Conservation (phyloP, 345 rosid species). For the Euphorbia tirucalli region DNA sequence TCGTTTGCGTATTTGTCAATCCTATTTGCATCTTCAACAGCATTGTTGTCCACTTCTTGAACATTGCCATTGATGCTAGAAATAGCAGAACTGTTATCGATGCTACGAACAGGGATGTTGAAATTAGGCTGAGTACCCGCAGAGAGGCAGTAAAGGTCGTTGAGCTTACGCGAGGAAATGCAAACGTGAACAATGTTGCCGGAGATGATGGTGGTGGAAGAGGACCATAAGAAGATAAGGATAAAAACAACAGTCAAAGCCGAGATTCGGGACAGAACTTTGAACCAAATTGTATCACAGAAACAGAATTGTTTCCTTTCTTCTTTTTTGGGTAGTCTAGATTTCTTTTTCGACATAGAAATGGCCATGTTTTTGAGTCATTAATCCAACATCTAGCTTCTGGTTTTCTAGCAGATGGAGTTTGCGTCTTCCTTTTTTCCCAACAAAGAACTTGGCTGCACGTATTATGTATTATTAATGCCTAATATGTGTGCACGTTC, state of each 20-base stretch:
- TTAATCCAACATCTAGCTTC: conserved; percentile 10
- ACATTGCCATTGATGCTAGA: neutral
- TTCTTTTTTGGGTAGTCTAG: conserved; percentile 31
- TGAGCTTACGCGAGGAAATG: conserved; percentile 75
- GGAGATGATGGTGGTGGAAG: conserved; percentile 69
- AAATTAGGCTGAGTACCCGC: conserved; percentile 65
- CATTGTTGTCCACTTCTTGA: conserved; percentile 1
- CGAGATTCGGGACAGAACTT: conserved; percentile 48
- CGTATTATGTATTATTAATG: conserved; percentile 29
- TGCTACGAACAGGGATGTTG: conserved; percentile 35
- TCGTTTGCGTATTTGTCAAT: conserved; percentile 10
- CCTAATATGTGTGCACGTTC: conserved; percentile 44
- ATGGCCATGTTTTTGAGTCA: conserved; percentile 46
- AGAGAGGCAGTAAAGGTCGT: conserved; percentile 72
- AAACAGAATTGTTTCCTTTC: conserved; percentile 25
- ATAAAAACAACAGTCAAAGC: conserved; percentile 39
- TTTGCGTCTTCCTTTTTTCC: neutral
- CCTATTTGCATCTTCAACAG: neutral
- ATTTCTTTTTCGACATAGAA: conserved; percentile 47
- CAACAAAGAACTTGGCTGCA: conserved; percentile 42
- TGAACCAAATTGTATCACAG: conserved; percentile 29
- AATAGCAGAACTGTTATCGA: conserved; percentile 15
- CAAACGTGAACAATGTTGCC: conserved; percentile 64
- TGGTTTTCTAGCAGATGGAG: conserved; percentile 35
- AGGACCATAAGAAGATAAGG: conserved; percentile 63